Conservation (phyloP, 805 yeast genomes). For the Barnettozyma pratensis region DNA sequence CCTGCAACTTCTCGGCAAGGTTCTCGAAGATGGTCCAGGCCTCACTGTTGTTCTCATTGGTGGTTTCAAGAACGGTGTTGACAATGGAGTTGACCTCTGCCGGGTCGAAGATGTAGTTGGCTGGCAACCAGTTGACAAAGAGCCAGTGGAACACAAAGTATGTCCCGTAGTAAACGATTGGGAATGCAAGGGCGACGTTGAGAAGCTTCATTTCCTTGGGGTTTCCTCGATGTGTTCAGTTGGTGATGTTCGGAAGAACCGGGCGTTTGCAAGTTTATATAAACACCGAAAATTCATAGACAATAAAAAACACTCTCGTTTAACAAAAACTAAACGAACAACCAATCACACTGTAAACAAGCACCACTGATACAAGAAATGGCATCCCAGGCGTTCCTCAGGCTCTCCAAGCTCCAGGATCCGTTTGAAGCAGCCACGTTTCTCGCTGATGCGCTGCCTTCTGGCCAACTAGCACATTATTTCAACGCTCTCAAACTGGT, state of each 20-base stretch:
- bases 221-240: too few species aligned
- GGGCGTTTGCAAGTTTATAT: too few species aligned
- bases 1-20: constrained; percentile 52
- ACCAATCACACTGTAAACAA: too few species aligned
- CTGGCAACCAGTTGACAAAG: constrained; percentile 64
- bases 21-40: constrained; percentile 60
- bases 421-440: background rate
- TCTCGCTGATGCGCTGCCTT: background rate
- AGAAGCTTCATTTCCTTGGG: constrained; percentile 2
- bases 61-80: constrained; percentile 42
- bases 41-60: constrained; percentile 46
- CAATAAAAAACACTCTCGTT: too few species aligned
- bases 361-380: background rate
- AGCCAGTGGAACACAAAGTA: constrained; percentile 35
- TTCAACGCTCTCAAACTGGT: constrained; percentile 6
- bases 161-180: constrained; percentile 25
- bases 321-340: too few species aligned
- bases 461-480: constrained; percentile 1
- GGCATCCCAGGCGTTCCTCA: constrained; percentile 7
- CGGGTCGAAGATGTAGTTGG: constrained; percentile 65
- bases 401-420: constrained; percentile 1
- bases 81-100: constrained; percentile 53
- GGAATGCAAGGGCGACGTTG: background rate
- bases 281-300: too few species aligned
- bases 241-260: too few species aligned